Conservation (phyloP, 2,329 filamentous ascomycete genomes). For the Ustilaginoidea virens region DNA sequence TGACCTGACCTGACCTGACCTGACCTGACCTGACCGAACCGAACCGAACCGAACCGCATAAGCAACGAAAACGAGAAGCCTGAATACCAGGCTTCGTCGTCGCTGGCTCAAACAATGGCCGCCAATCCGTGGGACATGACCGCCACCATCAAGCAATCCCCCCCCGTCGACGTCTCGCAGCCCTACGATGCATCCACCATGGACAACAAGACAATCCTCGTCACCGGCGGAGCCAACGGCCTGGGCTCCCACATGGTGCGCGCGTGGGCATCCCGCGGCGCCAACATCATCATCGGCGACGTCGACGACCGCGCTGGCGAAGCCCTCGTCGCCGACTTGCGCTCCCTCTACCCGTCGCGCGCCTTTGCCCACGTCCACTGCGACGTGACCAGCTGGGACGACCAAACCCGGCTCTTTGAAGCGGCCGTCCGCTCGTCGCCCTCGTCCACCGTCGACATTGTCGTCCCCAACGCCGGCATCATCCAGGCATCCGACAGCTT, state of each 20-base stretch:
- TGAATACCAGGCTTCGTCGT: too few species aligned
- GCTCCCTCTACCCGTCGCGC: conserved; percentile 20
- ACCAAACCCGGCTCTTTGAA: conserved; percentile 48
- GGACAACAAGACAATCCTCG: conserved; percentile 40
- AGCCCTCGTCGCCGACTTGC: conserved; percentile 36
- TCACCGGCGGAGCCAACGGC: conserved; percentile 49
- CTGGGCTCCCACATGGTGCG: conserved; percentile 39
- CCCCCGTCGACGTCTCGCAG: conserved; percentile 27
- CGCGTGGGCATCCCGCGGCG: conserved; percentile 38
- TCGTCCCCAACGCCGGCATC: conserved; percentile 54
- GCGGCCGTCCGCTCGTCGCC: conserved; percentile 36
- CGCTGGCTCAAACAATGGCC: too few species aligned
- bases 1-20: too few species aligned
- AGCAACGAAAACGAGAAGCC: too few species aligned
- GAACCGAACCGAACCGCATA: too few species aligned
- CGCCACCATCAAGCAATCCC: conserved; percentile 18
- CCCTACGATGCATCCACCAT: conserved; percentile 30
- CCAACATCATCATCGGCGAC: conserved; percentile 48
- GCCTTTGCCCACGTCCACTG: conserved; percentile 41
- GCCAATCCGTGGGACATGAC: conserved; percentile 9
- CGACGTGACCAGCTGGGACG: conserved; percentile 50
- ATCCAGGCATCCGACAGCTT: conserved; percentile 16
- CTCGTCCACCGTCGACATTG: conserved; percentile 40
- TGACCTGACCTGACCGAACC: too few species aligned
- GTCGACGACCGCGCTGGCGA: conserved; percentile 39